phyloP scores from a whole-genome alignment of 2,329 filamentous ascomycete species.

The Stagonosporopsis rhizophila region DNA sequence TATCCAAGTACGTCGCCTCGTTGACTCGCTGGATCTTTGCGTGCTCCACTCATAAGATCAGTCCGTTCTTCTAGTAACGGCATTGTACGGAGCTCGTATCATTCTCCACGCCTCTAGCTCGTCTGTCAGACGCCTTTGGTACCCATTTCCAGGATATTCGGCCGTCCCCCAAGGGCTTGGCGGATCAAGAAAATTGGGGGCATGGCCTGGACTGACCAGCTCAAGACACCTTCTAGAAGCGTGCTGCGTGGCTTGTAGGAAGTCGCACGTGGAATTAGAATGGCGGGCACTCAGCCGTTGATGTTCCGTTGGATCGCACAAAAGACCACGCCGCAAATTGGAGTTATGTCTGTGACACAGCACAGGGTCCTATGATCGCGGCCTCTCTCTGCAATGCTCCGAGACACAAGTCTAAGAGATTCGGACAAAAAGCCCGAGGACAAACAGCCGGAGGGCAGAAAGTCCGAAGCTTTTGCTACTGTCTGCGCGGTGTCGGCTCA shows the following conservation, averaged over 20 bases:
- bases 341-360: slow-evolving; percentile 1
- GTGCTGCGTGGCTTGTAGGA: slow-evolving; percentile 9
- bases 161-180: slow-evolving; percentile 16
- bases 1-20: slow-evolving; percentile 6
- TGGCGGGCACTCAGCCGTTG: neutral
- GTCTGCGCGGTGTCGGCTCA: neutral
- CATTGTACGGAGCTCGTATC: neutral
- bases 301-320: neutral
- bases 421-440: neutral
- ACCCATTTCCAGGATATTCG: slow-evolving; percentile 6
- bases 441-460: no score
- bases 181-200: slow-evolving; percentile 4
- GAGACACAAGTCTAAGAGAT: neutral
- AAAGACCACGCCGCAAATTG: neutral
- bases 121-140: slow-evolving; percentile 1
- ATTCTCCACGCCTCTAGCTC: slow-evolving; percentile 5
- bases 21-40: slow-evolving; percentile 1
- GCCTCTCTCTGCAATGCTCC: neutral
- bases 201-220: slow-evolving; percentile 9
- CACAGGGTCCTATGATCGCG: neutral
- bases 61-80: slow-evolving; percentile 5
- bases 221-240: slow-evolving; percentile 14
- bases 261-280: neutral
- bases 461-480: neutral
- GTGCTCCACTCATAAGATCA: neutral